These are phyloP conservation scores for Saccharomyces uvarum DNA, from an alignment of 1,139 yeast species.

Conservation along the genomic window DNA sequence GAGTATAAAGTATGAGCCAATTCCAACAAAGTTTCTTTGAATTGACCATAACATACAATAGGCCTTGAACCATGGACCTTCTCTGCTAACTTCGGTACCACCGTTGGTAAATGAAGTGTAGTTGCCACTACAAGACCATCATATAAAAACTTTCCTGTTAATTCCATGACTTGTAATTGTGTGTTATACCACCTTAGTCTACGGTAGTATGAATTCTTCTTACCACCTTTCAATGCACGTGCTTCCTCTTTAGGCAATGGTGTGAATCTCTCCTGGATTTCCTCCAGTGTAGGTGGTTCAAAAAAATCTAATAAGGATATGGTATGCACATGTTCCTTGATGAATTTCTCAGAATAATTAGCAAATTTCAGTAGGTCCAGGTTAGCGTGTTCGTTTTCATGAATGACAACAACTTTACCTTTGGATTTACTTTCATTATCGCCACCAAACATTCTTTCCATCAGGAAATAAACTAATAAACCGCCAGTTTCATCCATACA, in stretches of 20 bases:
- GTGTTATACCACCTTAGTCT: conserved; percentile 37
- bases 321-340: conserved; percentile 52
- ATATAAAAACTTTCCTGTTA: conserved; percentile 47
- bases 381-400: conserved; percentile 91
- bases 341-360: conserved; percentile 48
- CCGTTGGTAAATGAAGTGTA: conserved; percentile 59
- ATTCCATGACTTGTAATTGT: conserved; percentile 49
- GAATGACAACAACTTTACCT: conserved; percentile 70
- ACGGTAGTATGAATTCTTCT: conserved; percentile 60
- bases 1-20: conserved; percentile 58
- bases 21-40: conserved; percentile 69
- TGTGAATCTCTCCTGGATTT: conserved; percentile 40
- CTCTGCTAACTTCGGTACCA: conserved; percentile 56
- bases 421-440: conserved; percentile 9
- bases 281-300: conserved; percentile 55
- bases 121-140: conserved; percentile 75
- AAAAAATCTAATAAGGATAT: conserved; percentile 73
- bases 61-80: conserved; percentile 84
- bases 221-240: conserved; percentile 48
- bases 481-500: conserved; percentile 92
- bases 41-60: conserved; percentile 70
- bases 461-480: conserved; percentile 66
- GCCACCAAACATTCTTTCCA: conserved; percentile 82
- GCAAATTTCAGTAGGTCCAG: conserved; percentile 62
- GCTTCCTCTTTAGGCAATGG: conserved; percentile 48